Percentiles rank a stretch among this genome's conserved stretches.
These are phyloP conservation scores for Buddleja alternifolia DNA, from an alignment of 257 asterid genomes.

Conservation along the genomic window DNA sequence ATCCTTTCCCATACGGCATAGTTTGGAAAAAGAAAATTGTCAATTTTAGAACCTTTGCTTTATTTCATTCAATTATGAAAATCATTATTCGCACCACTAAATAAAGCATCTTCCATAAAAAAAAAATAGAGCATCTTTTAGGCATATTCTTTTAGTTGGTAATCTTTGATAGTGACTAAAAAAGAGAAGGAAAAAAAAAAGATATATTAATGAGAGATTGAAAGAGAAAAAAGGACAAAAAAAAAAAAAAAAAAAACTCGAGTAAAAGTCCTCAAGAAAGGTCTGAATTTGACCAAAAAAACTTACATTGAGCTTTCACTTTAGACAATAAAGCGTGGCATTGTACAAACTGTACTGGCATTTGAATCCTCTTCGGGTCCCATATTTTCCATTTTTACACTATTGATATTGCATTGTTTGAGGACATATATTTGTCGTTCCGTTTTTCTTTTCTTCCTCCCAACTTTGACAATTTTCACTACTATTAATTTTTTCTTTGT, in stretches of 20 bases:
- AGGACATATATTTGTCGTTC: not conserved
- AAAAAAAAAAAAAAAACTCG: not conserved
- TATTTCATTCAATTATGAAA: too few species aligned
- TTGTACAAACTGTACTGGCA: not conserved
- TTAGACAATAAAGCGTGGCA: not conserved
- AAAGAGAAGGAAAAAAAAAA: not conserved
- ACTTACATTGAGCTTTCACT: not conserved
- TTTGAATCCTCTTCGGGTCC: not conserved
- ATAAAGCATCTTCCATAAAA: too few species aligned
- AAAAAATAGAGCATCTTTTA: not conserved
- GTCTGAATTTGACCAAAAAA: not conserved
- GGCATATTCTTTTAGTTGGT: slow-evolving; percentile 17
- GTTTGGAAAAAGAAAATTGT: too few species aligned
- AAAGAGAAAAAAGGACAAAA: not conserved
- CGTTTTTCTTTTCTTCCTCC: not conserved
- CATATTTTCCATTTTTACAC: not conserved
- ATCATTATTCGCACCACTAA: too few species aligned
- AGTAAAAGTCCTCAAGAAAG: too few species aligned
- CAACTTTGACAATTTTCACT: not conserved
- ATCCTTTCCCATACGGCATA: too few species aligned
- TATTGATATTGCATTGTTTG: not conserved
- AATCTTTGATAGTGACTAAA: not conserved
- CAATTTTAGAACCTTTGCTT: too few species aligned
- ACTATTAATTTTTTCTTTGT: too few species aligned
- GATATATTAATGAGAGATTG: not conserved